A percentile compares a stretch with the other conserved stretches of the same genome.
Evolutionary conservation across 1,139 yeast species (phyloP).

Genomic region (Blastobotrys persicus): DNA sequence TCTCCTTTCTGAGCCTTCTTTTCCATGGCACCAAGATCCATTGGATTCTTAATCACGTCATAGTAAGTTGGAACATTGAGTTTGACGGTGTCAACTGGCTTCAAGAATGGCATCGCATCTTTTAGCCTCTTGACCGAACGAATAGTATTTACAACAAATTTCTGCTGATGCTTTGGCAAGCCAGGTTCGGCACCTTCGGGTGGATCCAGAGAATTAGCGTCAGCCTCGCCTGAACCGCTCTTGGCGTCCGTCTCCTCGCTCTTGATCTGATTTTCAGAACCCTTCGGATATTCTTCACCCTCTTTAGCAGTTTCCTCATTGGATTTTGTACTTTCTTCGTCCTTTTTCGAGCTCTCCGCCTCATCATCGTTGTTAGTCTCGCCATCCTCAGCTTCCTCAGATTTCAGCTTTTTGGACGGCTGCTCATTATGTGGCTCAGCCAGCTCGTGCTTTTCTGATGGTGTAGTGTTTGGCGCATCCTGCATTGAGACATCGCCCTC

Average conservation of each 20-base stretch:
- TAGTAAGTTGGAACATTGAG: slow-evolving; percentile 88
- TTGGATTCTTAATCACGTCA: slow-evolving; percentile 79
- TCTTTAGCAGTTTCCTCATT: slow-evolving; percentile 6
- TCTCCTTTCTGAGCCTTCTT: slow-evolving; percentile 67
- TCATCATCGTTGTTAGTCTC: background rate
- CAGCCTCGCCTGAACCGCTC: background rate
- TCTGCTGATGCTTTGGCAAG: slow-evolving; percentile 83
- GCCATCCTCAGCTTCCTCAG: slow-evolving; percentile 7
- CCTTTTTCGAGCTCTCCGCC: background rate
- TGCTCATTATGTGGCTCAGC: background rate
- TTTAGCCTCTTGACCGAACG: slow-evolving; percentile 81
- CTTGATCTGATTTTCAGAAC: background rate
- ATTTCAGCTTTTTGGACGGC: slow-evolving; percentile 7
- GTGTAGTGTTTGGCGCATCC: background rate
- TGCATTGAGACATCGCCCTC: background rate
- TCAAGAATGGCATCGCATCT: slow-evolving; percentile 87
- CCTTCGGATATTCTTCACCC: background rate
- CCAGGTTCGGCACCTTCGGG: slow-evolving; percentile 44
- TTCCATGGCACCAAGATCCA: slow-evolving; percentile 93
- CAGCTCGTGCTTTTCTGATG: slow-evolving; percentile 2
- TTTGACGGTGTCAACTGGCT: slow-evolving; percentile 86
- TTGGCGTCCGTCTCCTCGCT: background rate
- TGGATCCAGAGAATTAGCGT: slow-evolving; percentile 17
- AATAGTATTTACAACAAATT: slow-evolving; percentile 46
- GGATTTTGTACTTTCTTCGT: background rate